Conservation (phyloP, 176 grass and related monocot genomes). For the Otatea glauca region DNA sequence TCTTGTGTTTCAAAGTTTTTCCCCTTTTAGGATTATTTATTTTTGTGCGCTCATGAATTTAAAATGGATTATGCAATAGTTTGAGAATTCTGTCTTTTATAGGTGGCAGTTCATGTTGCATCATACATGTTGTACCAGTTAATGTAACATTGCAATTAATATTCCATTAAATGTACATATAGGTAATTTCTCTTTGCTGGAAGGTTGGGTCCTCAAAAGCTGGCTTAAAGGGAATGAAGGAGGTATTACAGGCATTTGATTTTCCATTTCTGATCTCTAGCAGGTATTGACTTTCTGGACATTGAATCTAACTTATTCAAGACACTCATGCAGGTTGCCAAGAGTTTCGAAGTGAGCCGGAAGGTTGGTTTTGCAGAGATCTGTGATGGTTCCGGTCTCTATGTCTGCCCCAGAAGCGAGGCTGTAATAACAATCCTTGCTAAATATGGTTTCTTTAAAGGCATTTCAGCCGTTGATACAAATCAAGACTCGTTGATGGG, state of each 20-base stretch:
- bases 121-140: neutral
- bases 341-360: constrained; percentile 45
- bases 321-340: constrained; percentile 37
- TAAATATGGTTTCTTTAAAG: constrained; percentile 60
- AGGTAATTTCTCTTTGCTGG: constrained; percentile 56
- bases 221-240: constrained; percentile 47
- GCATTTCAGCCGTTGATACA: constrained; percentile 44
- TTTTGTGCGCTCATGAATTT: neutral
- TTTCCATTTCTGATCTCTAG: constrained; percentile 15
- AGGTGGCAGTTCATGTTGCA: neutral
- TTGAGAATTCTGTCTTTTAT: neutral
- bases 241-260: constrained; percentile 38
- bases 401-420: constrained; percentile 53
- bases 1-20: neutral
- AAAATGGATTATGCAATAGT: neutral
- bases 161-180: constrained; percentile 1
- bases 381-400: constrained; percentile 44
- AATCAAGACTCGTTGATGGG: constrained; percentile 49
- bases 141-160: constrained; percentile 5
- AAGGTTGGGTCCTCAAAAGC: constrained; percentile 41
- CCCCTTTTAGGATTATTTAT: neutral
- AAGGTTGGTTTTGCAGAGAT: constrained; percentile 55
- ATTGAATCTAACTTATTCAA: constrained; percentile 5
- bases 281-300: neutral
- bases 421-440: constrained; percentile 53